These are phyloP conservation scores for Trichophyton mentagrophytes DNA, from an alignment of 2,329 filamentous ascomycete genomes.

Conservation along the genomic window DNA sequence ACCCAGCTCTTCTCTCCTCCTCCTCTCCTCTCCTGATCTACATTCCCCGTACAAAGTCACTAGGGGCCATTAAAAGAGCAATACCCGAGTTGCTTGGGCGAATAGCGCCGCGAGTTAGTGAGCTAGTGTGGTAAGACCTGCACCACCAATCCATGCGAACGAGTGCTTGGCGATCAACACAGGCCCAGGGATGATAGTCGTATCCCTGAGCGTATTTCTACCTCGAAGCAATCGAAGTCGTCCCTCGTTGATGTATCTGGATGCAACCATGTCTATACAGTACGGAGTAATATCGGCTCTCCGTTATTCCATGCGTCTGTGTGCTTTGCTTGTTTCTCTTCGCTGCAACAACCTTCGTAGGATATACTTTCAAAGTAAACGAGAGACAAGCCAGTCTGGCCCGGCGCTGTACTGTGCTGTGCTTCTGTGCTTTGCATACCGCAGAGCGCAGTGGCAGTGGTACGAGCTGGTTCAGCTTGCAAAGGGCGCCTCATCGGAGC, in stretches of 20 bases:
- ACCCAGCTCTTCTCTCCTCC: background rate
- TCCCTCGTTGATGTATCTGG: background rate
- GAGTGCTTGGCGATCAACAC: background rate
- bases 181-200: background rate
- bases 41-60: background rate
- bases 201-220: background rate
- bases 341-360: background rate
- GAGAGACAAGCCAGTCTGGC: background rate
- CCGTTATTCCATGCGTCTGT: background rate
- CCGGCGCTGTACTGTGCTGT: background rate
- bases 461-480: background rate
- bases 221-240: background rate
- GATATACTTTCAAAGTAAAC: background rate
- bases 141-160: conserved; percentile 3
- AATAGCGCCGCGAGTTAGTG: background rate
- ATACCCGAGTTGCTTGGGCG: background rate
- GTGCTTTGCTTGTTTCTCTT: background rate
- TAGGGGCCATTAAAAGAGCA: background rate
- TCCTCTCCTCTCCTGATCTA: background rate
- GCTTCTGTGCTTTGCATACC: no score
- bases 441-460: no score
- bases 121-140: conserved; percentile 3
- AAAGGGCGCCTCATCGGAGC: background rate
- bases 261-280: background rate
- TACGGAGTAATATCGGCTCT: background rate